Evolutionary conservation across 495 filamentous ascomycete genomes (phyloP), one percentile per base, ranked within the genome.

Genomic region (Trypethelium eluteriae): DNA sequence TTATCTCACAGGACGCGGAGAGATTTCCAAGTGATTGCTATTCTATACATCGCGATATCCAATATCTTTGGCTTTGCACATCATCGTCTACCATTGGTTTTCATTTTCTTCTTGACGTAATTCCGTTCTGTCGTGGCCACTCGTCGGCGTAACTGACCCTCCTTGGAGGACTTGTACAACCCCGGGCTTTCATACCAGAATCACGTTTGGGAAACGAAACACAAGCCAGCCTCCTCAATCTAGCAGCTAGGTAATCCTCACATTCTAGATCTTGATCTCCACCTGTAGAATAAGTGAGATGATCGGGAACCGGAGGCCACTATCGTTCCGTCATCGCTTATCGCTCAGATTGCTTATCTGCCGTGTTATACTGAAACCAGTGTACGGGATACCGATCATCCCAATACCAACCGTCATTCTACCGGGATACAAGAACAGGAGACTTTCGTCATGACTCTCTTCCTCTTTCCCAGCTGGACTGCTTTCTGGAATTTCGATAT

Each of bases 401-500:
- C 25, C 25, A 25, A 25, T 25, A 25, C 25, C 25, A 25, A 25
- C 25, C 25, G 25, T 25, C 18, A 34, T 7, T 18, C 53, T 18
- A 59, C n/a, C 36, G 53, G 53, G 53, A 59, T 59, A 59, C 53
- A 59, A 59, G 11, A 59, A 36, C 36, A 59, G 53, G 53, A 34
- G 36, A 36, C 9, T 36, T 18, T 59, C 25, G 25, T 25, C 25
- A 25, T 25, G 25, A 25, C 25, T 25, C 53, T 59, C 53, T 59
- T 11, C 5, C 53, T 59, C 18, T 32, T 32, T 35, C 5, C 18
- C 18, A 9, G 10, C 53, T 18, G 10, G 7, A 32, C 53, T 59
- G 32, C 32, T 4, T 1, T 25, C 25, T 25, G 25, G 25, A 25
- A 0, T 25, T 25, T 25, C 25, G 25, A 25, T 25, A 25, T 1